These are phyloP conservation scores for Camellia oleifera DNA, from an alignment of 179 eudicot genomes.

Conservation along the genomic window DNA sequence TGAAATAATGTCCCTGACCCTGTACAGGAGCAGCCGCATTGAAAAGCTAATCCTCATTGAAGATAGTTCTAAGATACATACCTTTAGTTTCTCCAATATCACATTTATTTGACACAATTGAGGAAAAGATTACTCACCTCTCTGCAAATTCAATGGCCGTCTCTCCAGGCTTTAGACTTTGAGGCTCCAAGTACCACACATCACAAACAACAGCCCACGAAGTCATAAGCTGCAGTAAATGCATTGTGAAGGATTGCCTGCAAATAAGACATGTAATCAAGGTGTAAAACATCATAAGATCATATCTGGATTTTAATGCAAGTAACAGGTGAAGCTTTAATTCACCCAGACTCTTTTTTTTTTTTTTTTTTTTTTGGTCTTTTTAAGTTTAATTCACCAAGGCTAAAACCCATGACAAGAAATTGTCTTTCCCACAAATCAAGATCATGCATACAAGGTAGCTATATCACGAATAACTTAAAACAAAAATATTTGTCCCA, in stretches of 20 bases:
- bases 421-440: neutral
- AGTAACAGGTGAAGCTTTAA: neutral
- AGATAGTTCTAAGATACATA: neutral
- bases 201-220: slow-evolving; percentile 99
- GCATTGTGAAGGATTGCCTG: slow-evolving; percentile 96
- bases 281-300: neutral
- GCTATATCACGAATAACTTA: neutral
- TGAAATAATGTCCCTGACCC: slow-evolving; percentile 92
- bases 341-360: neutral
- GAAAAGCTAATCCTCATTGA: neutral
- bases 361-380: no score
- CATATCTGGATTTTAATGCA: neutral
- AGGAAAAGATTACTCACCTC: slow-evolving; percentile 46
- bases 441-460: neutral
- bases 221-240: slow-evolving; percentile 93
- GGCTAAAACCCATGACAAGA: neutral
- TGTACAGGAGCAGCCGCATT: slow-evolving; percentile 23
- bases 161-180: slow-evolving; percentile 77
- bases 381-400: neutral
- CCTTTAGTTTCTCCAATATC: neutral
- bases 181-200: slow-evolving; percentile 98
- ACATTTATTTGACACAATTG: neutral
- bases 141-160: slow-evolving; percentile 96
- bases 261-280: slow-evolving; percentile 9
- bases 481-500: no score